Percentiles rank a stretch among this genome's conserved stretches.
phyloP scores from a whole-genome alignment of 495 filamentous ascomycete genomes.

The Glutinoglossum americanum region DNA sequence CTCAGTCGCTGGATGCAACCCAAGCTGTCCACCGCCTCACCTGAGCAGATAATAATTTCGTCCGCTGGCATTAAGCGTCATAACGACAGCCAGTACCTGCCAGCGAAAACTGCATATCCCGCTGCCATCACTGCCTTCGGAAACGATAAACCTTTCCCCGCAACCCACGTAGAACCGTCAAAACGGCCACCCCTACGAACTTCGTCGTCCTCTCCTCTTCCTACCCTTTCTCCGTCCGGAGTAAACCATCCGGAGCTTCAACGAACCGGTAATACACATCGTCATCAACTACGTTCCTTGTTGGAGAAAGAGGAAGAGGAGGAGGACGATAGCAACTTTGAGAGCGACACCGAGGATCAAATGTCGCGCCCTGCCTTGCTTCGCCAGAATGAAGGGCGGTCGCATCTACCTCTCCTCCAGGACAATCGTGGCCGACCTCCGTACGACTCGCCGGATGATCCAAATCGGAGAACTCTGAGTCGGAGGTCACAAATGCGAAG shows the following conservation, averaged over 20 bases:
- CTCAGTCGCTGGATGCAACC: neutral
- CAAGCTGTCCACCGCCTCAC: neutral
- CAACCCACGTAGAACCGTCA: neutral
- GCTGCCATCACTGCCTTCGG: neutral
- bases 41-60: neutral
- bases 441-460: slow-evolving; percentile 16
- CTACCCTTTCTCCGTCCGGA: slow-evolving; percentile 5
- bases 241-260: neutral
- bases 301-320: neutral
- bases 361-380: slow-evolving; percentile 23
- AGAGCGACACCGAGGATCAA: neutral
- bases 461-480: slow-evolving; percentile 15
- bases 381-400: slow-evolving; percentile 28
- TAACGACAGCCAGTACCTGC: neutral
- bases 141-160: neutral
- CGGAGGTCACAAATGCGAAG: slow-evolving; percentile 38
- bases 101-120: neutral
- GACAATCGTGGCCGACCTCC: slow-evolving; percentile 25
- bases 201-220: neutral
- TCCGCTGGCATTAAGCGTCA: neutral
- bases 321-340: neutral
- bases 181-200: neutral
- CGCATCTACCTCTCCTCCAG: slow-evolving; percentile 33
- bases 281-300: neutral
- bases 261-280: slow-evolving; percentile 1